Evolutionary conservation across 2,329 filamentous ascomycete species (phyloP), one percentile per base, ranked within the genome.

Genomic region (Fusarium aywerte): DNA sequence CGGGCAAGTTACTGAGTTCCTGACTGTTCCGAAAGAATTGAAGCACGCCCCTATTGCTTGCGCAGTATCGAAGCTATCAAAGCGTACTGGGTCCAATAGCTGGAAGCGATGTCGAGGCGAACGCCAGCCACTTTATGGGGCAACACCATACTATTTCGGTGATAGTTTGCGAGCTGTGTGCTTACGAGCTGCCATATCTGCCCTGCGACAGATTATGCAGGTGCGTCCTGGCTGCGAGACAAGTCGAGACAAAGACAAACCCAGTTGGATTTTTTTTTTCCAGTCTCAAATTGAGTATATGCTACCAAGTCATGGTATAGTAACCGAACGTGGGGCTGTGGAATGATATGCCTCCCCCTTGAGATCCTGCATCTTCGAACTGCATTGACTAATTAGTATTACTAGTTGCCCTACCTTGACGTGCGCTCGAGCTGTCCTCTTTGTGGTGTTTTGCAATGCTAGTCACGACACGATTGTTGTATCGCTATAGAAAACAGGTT

Each of bases 21-120:
- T 62, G 31, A 33, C 21, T 56, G 53, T 15, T 27, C 27, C 20
- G 27, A 20, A 20, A 33, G 29, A 23, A 57, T 67, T 52, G 47
- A 52, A 49, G 48, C 67, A 65, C 65, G 64, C 67, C 57, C 58
- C 67, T 35, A 36, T 43, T 35, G 59, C 53, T 54, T 51, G 36
- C 42, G 45, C 45, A 36, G 45, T 31, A 38, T 49, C 21, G 45
- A 50, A 18, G 32, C 18, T 48, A 58, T 44, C 56, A 49, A 58
- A 27, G 39, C 29, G 44, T 58, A 42, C 39, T 47, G 44, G 29
- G 27, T 18, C 48, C 36, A 45, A n/a, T 38, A 31, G 52, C 12
- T 21, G 44, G 35, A 53, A 35, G 38, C 48, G 51, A 62, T 39
- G 52, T 51, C 39, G 47, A 50, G 44, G 59, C 61, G 53, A 45